Evolutionary conservation across 257 asterid genomes (phyloP).

Genomic region (Capsicum rhomboideum): DNA sequence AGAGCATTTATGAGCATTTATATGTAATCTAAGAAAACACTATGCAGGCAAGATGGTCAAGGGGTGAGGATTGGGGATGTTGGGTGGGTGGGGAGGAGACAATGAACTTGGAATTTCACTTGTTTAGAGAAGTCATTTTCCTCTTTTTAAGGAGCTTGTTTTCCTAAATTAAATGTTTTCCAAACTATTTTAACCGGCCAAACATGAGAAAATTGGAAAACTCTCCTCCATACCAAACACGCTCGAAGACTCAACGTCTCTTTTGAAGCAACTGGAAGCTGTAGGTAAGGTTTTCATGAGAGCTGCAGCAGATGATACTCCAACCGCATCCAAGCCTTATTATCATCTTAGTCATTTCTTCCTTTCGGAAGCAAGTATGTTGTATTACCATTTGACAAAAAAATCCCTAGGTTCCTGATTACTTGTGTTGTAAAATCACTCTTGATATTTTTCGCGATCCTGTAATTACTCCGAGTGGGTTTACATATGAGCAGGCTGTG

Average conservation of each 20-base stretch:
- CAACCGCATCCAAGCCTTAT: slow-evolving; percentile 17
- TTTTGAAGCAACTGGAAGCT: slow-evolving; percentile 44
- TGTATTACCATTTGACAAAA: slow-evolving; percentile 5
- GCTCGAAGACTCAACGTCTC: slow-evolving; percentile 1
- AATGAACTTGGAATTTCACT: too few relatives aligned
- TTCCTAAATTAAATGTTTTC: too few relatives aligned
- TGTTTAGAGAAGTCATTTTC: too few relatives aligned
- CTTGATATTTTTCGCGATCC: slow-evolving; percentile 90
- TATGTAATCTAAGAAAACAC: too few relatives aligned
- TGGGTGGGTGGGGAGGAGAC: too few relatives aligned
- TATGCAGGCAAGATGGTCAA: too few relatives aligned
- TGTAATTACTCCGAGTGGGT: slow-evolving; percentile 86
- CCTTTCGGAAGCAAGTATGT: neutral
- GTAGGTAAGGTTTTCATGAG: slow-evolving; percentile 41
- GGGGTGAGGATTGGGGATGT: too few relatives aligned
- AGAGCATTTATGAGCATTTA: too few relatives aligned
- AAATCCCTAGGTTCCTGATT: slow-evolving; percentile 70
- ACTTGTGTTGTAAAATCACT: slow-evolving; percentile 78
- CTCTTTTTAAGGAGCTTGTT: too few relatives aligned
- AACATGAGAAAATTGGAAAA: too few relatives aligned
- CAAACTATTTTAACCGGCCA: neutral
- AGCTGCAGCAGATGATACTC: slow-evolving; percentile 71
- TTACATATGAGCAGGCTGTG: slow-evolving; percentile 87
- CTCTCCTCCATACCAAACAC: too few relatives aligned
- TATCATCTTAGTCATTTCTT: neutral